Base-by-base conservation (phyloP, 441 rosid genomes). In the Daphne laureola region DNA sequence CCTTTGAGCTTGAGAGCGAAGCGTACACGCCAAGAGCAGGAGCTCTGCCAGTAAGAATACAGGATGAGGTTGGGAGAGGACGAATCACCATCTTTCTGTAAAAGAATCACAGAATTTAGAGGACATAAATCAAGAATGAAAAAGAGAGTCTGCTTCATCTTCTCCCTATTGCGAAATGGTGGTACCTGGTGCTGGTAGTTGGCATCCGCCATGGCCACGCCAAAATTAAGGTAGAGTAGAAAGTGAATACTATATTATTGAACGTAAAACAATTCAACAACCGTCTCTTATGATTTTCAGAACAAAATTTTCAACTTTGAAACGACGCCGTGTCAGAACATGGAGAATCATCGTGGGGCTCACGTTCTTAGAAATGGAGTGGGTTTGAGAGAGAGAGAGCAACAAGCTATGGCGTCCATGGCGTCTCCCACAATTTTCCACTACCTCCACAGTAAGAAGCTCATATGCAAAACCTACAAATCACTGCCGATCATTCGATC, bases 11-110 rank as follows among this genome's bases (percentile, higher is more conserved):
- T 66, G 43, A 79, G 63, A 65, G 83, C 86, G 51, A 82, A 73
- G 56, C 89, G 83, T 62, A 79, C 81, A 13, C 89, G 89, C 86
- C 86, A 75, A 7, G 89, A 56, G 17, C 86, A 82, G 14, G 89
- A 79, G 67, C 86, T 79, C 66, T 72, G 75, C 80, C 80, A 82
- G 63, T 50, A 73, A n/a, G 83, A 77, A 58, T 72, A 82, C 54
- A 79, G 46, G 4, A 69, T 41, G 23, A 73, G 77, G 51, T 68
- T 66, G 6, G 76, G 52, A 35, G 69, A 53, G 14, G 67, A 64
- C 12, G n/a, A 46, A 17, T 12, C 51, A 4, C 5, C 44, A 12
- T 18, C 57, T 17, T 25, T 57, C 76, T 67, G 59, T 48, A 11
- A 27, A 17, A 17, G 21, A n/a, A 51, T 25, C 3, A 2, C 25